Evolutionary conservation across 2,329 filamentous ascomycete genomes (phyloP).

Genomic region (Colletotrichum cordylinicola): DNA sequence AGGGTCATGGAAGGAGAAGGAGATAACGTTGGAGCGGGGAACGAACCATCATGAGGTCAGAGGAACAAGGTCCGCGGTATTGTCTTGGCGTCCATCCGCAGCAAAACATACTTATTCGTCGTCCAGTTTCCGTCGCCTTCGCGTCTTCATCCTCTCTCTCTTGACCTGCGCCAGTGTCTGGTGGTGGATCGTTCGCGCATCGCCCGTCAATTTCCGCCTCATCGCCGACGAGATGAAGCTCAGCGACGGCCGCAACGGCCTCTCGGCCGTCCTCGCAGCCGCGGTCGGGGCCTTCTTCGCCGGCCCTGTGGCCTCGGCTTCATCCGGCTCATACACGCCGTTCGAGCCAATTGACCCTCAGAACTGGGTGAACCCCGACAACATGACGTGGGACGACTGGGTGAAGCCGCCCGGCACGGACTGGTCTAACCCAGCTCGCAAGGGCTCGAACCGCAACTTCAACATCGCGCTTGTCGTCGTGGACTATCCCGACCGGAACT

Average conservation of each 20-base stretch:
- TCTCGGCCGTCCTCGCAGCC: constrained; percentile 4
- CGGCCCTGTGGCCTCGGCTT: not conserved
- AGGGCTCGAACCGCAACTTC: constrained; percentile 56
- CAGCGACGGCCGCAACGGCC: not conserved
- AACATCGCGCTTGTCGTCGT: constrained; percentile 60
- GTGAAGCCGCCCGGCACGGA: constrained; percentile 49
- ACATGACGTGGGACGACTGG: constrained; percentile 59
- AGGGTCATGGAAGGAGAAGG: not conserved
- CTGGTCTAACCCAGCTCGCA: constrained; percentile 50
- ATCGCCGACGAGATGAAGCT: not conserved
- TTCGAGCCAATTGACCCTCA: constrained; percentile 57
- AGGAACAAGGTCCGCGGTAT: constrained; percentile 5
- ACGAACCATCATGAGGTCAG: constrained; percentile 8
- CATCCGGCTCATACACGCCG: constrained; percentile 36
- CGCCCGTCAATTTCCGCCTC: not conserved
- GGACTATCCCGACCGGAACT: constrained; percentile 55
- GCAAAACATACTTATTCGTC: not conserved
- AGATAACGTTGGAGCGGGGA: constrained; percentile 1
- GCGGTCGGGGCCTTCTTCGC: constrained; percentile 4
- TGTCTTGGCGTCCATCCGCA: not conserved
- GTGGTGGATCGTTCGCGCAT: not conserved
- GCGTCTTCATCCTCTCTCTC: not conserved
- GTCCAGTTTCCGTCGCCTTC: not conserved
- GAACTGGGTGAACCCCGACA: constrained; percentile 57
- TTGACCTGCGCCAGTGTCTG: not conserved